A percentile compares a stretch with the other conserved stretches of the same genome.
phyloP scores from a whole-genome alignment of 108 stramenopile genomes.

The Conticribra weissflogii region DNA sequence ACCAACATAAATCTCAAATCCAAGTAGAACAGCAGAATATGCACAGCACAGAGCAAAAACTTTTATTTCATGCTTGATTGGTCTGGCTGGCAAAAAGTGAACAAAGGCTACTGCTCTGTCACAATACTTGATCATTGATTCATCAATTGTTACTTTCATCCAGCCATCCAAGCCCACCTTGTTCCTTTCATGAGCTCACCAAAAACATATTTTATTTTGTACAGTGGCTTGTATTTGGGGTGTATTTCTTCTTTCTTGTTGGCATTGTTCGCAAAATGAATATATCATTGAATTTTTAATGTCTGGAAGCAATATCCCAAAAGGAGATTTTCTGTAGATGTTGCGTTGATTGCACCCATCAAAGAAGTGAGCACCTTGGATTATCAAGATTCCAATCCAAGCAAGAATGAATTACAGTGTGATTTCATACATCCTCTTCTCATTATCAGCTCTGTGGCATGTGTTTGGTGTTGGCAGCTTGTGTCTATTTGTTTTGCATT shows the following conservation, averaged over 20 bases:
- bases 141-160: background rate
- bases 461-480: background rate
- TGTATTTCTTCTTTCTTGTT: background rate
- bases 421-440: background rate
- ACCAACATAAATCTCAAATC: background rate
- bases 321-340: background rate
- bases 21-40: background rate
- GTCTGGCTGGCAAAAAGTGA: background rate
- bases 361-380: background rate
- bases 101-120: slow-evolving; percentile 4
- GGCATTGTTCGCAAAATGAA: background rate
- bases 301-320: background rate
- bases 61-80: background rate
- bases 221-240: background rate
- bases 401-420: background rate
- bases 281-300: background rate
- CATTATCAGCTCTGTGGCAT: background rate
- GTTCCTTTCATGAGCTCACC: background rate
- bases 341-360: background rate
- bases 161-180: background rate
- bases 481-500: background rate
- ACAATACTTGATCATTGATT: background rate
- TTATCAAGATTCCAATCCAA: background rate
- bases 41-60: background rate
- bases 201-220: background rate